These are phyloP conservation scores for Syzygium jambos DNA, from an alignment of 345 rosid species.

Conservation along the genomic window DNA sequence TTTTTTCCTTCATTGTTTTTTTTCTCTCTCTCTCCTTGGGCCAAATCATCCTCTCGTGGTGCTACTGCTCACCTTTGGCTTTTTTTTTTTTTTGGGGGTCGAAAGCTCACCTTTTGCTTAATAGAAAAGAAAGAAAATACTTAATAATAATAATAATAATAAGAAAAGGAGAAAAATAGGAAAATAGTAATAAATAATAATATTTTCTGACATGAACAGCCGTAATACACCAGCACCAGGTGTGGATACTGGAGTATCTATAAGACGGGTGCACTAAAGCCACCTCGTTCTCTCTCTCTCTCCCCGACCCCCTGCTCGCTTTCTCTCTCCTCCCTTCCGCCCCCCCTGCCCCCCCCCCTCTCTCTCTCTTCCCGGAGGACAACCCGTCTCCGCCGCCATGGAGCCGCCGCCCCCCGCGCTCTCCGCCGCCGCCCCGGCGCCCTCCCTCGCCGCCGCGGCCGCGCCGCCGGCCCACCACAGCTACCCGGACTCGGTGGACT, in stretches of 20 bases:
- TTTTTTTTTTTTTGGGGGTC: too few relatives aligned
- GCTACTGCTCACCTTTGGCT: background rate
- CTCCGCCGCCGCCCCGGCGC: background rate
- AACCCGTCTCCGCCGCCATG: background rate
- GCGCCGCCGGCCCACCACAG: background rate
- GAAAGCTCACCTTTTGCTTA: background rate
- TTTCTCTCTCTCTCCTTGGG: background rate
- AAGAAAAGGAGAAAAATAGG: background rate
- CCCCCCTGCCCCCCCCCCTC: slow-evolving; percentile 11
- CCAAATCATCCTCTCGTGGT: background rate
- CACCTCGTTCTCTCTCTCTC: background rate
- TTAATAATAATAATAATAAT: background rate
- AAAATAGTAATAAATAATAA: too few relatives aligned
- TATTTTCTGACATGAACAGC: background rate
- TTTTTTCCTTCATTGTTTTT: too few relatives aligned
- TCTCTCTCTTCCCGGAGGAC: slow-evolving; percentile 5
- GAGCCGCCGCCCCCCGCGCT: slow-evolving; percentile 17
- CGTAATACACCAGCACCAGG: background rate
- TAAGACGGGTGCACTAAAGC: background rate
- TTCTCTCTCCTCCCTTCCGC: slow-evolving; percentile 4
- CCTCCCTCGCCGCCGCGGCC: slow-evolving; percentile 3
- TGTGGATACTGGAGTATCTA: background rate
- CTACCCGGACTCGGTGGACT: slow-evolving; percentile 26
- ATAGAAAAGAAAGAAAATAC: background rate
- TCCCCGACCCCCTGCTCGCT: background rate